Evolutionary conservation across 2,329 filamentous ascomycete genomes (phyloP).

Genomic region (Podosphaera leucotricha): DNA sequence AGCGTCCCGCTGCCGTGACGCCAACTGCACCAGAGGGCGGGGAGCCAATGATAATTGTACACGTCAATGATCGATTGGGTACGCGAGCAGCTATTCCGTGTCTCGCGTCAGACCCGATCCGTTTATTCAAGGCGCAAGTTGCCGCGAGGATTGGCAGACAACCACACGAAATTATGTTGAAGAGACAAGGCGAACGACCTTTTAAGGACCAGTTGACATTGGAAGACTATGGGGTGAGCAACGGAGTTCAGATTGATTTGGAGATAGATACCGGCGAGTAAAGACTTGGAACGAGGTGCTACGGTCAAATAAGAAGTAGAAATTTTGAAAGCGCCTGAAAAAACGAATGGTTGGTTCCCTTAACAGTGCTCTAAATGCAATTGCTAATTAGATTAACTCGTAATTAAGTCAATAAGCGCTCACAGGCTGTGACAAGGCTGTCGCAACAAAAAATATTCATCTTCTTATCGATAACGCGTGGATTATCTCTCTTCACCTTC

Average conservation of each 20-base stretch:
- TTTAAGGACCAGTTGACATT: constrained; percentile 80
- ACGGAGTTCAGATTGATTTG: constrained; percentile 38
- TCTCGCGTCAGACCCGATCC: constrained; percentile 60
- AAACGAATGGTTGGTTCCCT: neutral
- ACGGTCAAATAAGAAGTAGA: neutral
- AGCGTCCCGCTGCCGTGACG: constrained; percentile 7
- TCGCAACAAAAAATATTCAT: neutral
- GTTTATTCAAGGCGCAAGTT: constrained; percentile 76
- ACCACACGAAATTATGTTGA: constrained; percentile 75
- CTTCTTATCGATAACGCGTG: neutral
- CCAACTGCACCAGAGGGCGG: constrained; percentile 12
- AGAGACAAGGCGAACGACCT: constrained; percentile 74
- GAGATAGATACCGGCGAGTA: constrained; percentile 17
- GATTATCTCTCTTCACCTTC: neutral
- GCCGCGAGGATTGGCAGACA: constrained; percentile 73
- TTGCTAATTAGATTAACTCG: neutral
- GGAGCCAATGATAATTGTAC: constrained; percentile 80
- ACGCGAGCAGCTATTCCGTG: constrained; percentile 92
- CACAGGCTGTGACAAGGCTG: no score
- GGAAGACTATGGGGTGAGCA: constrained; percentile 83
- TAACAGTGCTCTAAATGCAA: neutral
- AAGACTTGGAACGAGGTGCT: constrained; percentile 1
- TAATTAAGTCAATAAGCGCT: neutral
- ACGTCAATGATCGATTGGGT: constrained; percentile 83
- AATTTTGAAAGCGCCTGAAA: neutral